Conservation (phyloP, 129 eudicot genomes). For the Solidago caesia region DNA sequence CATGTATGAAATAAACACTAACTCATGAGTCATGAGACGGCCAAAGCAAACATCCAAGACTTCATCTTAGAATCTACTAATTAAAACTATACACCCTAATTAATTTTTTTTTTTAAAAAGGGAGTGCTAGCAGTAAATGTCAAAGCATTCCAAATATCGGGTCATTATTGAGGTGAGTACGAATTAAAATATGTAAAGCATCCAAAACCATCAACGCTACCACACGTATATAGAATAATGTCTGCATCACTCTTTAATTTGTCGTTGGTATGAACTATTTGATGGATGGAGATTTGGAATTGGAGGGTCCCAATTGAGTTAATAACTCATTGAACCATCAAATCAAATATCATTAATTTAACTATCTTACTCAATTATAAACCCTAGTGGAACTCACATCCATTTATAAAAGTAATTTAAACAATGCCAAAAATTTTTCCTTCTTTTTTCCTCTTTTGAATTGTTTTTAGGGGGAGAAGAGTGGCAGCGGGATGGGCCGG, state of each 20-base stretch:
- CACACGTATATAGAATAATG: slow-evolving; percentile 19
- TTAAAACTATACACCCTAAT: background rate
- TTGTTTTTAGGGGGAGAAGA: too few relatives aligned
- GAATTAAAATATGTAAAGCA: slow-evolving; percentile 20
- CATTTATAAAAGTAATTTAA: background rate
- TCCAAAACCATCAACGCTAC: slow-evolving; percentile 21
- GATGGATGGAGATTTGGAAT: slow-evolving; percentile 28
- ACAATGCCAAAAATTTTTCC: slow-evolving; percentile 13
- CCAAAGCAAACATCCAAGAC: background rate
- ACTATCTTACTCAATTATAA: slow-evolving; percentile 31
- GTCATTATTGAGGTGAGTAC: slow-evolving; percentile 18
- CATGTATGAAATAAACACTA: background rate
- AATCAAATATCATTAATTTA: slow-evolving; percentile 34
- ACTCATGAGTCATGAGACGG: slow-evolving; percentile 9
- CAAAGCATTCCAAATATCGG: background rate
- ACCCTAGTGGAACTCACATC: slow-evolving; percentile 31
- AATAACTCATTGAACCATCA: slow-evolving; percentile 25
- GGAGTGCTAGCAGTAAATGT: background rate
- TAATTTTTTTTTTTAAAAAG: background rate
- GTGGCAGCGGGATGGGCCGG: too few relatives aligned
- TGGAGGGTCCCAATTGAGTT: slow-evolving; percentile 27
- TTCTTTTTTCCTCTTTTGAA: slow-evolving; percentile 11
- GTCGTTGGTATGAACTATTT: slow-evolving; percentile 32
- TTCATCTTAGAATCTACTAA: background rate
- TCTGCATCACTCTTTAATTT: slow-evolving; percentile 18